Conservation (phyloP, 805 yeast species). For the Metschnikowia picachoensis region DNA sequence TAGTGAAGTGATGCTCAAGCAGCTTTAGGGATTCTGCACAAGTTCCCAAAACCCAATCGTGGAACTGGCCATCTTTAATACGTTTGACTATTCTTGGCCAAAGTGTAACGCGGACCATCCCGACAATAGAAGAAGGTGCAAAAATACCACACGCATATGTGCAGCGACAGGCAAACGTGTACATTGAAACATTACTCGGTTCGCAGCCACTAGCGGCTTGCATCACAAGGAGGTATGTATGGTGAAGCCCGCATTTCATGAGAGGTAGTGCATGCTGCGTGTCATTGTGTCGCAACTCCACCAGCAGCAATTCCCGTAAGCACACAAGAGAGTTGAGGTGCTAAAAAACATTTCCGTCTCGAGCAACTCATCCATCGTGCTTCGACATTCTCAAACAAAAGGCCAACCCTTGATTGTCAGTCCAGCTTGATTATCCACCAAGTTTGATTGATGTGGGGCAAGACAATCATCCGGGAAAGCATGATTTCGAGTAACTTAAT, state of each 20-base stretch:
- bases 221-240: not conserved
- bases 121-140: conserved; percentile 10
- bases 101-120: conserved; percentile 3
- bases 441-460: no score
- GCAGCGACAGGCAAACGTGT: conserved; percentile 10
- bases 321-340: not conserved
- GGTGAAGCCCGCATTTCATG: no score
- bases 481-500: no score
- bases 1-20: no score
- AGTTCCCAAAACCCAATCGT: not conserved
- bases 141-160: conserved; percentile 1
- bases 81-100: not conserved
- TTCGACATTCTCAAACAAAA: not conserved
- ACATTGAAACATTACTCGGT: conserved; percentile 9
- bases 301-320: conserved; percentile 4
- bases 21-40: no score
- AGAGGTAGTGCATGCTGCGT: no score
- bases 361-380: not conserved
- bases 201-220: conserved; percentile 9
- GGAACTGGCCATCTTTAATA: conserved; percentile 12
- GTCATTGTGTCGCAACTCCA: not conserved
- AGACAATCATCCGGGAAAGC: no score
- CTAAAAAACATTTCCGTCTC: not conserved
- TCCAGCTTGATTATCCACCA: no score
- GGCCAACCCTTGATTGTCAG: no score